Base-by-base conservation (phyloP, 192 early-diverging fungal genomes). In the Spizellomyces sp. region DNA sequence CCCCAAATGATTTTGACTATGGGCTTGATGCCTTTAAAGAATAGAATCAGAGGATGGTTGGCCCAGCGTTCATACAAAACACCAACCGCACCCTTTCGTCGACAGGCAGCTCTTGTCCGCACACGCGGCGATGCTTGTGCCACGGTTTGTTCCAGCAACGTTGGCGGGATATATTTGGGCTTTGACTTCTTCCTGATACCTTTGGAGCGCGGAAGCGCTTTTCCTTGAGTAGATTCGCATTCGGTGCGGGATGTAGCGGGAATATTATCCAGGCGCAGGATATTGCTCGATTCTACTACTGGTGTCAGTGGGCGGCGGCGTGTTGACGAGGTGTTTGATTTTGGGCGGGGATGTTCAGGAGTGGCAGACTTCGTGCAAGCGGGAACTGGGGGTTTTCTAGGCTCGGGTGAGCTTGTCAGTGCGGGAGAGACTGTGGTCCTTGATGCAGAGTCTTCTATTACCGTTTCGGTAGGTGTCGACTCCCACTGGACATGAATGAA, bases 1-100 rank as follows among this genome's bases (percentile, higher is more conserved):
- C 59, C 59, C 59, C 59, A 61, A 5, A 36, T 15, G 15, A 61
- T 19, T 41, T 61, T 61, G 4, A 61, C 59, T 15, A 61, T 41
- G 17, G 59, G 59, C 59, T 61, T 61, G 36, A 61, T 15, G 14
- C 59, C 59, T 61, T 6, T 41, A 42, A 41, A 19, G 17, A 42
- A 8, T 61, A 61, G 17, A 4, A 12, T 54, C 14, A n/a, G 14
- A 2, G 50, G 12, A 54, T 54, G 4, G 50, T 19, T n/a, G 14
- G 50, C 50, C 14, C 50, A 54, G 12, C 17, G 14, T n/a, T 54
- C 50, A 52, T 19, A n/a, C 50, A 54, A 12, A 54, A n/a, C 50
- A 54, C 50, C 1, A 54, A 54, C 12, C 59, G 17, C 36, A 61
- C 59, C 59, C 5, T 41, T 15, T 15, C 21, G 21, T 9, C 59